Evolutionary conservation across 2,329 filamentous ascomycete genomes (phyloP).

Genomic region (Ceratocystis variospora): DNA sequence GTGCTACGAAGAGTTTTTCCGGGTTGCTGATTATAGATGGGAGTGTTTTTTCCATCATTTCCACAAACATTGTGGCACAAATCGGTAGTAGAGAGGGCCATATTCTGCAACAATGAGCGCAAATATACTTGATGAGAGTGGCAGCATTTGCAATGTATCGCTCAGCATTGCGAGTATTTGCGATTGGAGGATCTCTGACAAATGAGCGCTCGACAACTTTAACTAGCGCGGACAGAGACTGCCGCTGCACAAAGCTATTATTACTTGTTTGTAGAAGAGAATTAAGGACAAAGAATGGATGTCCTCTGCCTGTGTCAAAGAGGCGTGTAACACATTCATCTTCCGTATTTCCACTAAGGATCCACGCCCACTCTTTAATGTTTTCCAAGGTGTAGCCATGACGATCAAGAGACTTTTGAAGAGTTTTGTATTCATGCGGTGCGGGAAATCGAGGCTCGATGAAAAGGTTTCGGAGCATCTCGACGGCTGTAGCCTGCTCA

Average conservation of each 20-base stretch:
- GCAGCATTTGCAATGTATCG: constrained; percentile 7
- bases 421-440: background rate
- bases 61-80: constrained; percentile 24
- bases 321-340: constrained; percentile 14
- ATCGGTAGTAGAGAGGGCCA: constrained; percentile 24
- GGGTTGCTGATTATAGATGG: constrained; percentile 18
- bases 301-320: background rate
- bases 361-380: constrained; percentile 13
- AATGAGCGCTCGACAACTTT: constrained; percentile 4
- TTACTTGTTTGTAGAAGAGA: constrained; percentile 11
- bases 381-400: constrained; percentile 4
- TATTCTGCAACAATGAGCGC: constrained; percentile 20
- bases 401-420: background rate
- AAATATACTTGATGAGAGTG: constrained; percentile 12
- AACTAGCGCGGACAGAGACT: constrained; percentile 10
- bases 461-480: constrained; percentile 6
- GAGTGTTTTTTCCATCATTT: constrained; percentile 24
- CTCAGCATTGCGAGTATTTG: background rate
- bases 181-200: constrained; percentile 1
- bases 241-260: constrained; percentile 9
- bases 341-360: constrained; percentile 12
- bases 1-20: constrained; percentile 21
- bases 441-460: background rate
- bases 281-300: constrained; percentile 14
- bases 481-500: constrained; percentile 12